These are phyloP conservation scores for Teratosphaeria viscida DNA, from an alignment of 2,329 filamentous ascomycete genomes.

Conservation along the genomic window DNA sequence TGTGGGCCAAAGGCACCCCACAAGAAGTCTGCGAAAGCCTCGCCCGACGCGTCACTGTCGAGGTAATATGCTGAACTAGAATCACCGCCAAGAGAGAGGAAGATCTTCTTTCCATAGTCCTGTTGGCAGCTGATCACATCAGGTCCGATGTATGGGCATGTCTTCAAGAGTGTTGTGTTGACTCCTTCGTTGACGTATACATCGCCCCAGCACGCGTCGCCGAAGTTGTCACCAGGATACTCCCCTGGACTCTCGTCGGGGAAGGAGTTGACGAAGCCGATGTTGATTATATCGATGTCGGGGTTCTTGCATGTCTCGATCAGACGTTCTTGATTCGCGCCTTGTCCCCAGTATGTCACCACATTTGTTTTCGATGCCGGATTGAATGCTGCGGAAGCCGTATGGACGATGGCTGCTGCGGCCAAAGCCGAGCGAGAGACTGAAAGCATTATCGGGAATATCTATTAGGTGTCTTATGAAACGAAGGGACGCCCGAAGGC, in stretches of 20 bases:
- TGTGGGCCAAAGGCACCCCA: constrained; percentile 36
- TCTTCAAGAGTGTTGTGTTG: constrained; percentile 28
- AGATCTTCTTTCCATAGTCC: constrained; percentile 34
- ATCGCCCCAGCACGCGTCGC: constrained; percentile 40
- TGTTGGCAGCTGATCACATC: constrained; percentile 37
- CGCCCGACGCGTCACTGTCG: constrained; percentile 29
- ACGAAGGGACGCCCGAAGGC: constrained; percentile 29
- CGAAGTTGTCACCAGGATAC: constrained; percentile 46
- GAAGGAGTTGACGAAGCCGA: constrained; percentile 47
- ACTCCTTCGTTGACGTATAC: constrained; percentile 30
- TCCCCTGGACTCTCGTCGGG: constrained; percentile 35
- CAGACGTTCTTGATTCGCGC: constrained; percentile 37
- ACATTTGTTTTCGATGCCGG: constrained; percentile 36
- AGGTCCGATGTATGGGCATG: constrained; percentile 30
- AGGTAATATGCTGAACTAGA: constrained; percentile 34
- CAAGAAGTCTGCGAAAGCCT: constrained; percentile 33
- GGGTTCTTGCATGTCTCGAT: constrained; percentile 42
- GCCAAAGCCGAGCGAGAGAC: constrained; percentile 23
- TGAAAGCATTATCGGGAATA: constrained; percentile 10
- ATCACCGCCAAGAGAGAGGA: constrained; percentile 37
- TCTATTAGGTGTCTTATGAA: constrained; percentile 5
- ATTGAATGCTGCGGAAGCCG: constrained; percentile 32
- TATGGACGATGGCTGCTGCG: constrained; percentile 24
- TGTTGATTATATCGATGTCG: constrained; percentile 44
- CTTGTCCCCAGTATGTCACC: constrained; percentile 48